These are phyloP conservation scores for Verruconis gallopava DNA, from an alignment of 2,329 filamentous ascomycete species.

Conservation along the genomic window DNA sequence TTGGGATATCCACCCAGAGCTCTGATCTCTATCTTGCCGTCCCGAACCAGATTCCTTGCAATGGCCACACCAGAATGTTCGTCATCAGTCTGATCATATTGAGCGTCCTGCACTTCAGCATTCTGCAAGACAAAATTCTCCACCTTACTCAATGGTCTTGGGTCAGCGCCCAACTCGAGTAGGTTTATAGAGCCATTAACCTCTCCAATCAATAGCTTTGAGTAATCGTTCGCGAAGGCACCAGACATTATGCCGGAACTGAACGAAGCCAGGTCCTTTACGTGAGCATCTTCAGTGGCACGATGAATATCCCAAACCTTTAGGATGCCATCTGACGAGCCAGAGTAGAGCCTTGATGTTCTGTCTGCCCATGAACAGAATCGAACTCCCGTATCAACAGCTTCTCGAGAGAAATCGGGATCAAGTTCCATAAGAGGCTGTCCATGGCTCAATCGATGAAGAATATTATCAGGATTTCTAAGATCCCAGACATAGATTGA, in stretches of 20 bases:
- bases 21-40: conserved; percentile 21
- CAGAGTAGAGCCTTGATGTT: conserved; percentile 41
- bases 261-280: conserved; percentile 37
- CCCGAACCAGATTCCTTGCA: conserved; percentile 19
- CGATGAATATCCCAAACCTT: conserved; percentile 47
- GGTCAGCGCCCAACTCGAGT: conserved; percentile 30
- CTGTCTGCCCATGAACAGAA: conserved; percentile 44
- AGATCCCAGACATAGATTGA: conserved; percentile 48
- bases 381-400: conserved; percentile 44
- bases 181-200: conserved; percentile 42
- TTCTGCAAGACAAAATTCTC: conserved; percentile 20
- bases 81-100: not conserved
- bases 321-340: conserved; percentile 47
- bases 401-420: conserved; percentile 31
- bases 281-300: conserved; percentile 36
- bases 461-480: conserved; percentile 30
- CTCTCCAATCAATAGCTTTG: conserved; percentile 44
- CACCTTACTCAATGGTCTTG: conserved; percentile 18
- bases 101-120: not conserved
- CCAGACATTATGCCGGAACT: conserved; percentile 45
- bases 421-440: conserved; percentile 36
- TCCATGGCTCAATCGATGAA: conserved; percentile 40
- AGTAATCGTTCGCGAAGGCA: conserved; percentile 41
- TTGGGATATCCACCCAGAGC: conserved; percentile 31
- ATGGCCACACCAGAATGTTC: conserved; percentile 18